Evolutionary conservation across 2,329 filamentous ascomycete genomes (phyloP).

Genomic region (Colletotrichum sublineola): DNA sequence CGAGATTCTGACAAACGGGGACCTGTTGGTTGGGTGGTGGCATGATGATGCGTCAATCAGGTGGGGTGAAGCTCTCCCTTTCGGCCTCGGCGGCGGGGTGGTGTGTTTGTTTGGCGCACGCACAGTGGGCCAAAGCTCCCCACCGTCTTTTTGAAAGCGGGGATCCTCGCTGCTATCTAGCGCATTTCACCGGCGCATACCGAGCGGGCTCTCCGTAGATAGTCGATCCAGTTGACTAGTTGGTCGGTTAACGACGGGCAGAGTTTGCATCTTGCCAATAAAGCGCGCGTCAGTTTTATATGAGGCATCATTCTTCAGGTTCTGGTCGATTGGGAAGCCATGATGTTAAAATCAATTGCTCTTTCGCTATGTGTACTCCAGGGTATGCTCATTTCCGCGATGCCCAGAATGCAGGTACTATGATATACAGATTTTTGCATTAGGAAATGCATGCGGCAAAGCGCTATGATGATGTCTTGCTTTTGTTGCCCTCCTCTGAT

Average conservation of each 20-base stretch:
- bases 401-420: conserved; percentile 9
- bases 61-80: conserved; percentile 41
- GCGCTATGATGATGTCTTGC: conserved; percentile 24
- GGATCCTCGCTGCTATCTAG: not conserved
- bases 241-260: not conserved
- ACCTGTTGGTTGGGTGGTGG: conserved; percentile 43
- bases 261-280: not conserved
- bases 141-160: not conserved
- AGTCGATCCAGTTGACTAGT: not conserved
- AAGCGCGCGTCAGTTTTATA: not conserved
- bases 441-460: not conserved
- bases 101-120: not conserved
- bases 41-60: conserved; percentile 40
- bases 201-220: not conserved
- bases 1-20: conserved; percentile 43
- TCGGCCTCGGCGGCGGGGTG: conserved; percentile 23
- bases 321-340: not conserved
- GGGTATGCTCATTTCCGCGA: conserved; percentile 2
- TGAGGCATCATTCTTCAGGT: not conserved
- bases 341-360: not conserved
- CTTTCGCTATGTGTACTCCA: not conserved
- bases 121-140: conserved; percentile 13
- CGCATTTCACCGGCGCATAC: conserved; percentile 15
- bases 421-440: conserved; percentile 25
- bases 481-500: conserved; percentile 42